Evolutionary conservation across 768 basidiomycete species (phyloP).

Genomic region (Pholiota molesta): DNA sequence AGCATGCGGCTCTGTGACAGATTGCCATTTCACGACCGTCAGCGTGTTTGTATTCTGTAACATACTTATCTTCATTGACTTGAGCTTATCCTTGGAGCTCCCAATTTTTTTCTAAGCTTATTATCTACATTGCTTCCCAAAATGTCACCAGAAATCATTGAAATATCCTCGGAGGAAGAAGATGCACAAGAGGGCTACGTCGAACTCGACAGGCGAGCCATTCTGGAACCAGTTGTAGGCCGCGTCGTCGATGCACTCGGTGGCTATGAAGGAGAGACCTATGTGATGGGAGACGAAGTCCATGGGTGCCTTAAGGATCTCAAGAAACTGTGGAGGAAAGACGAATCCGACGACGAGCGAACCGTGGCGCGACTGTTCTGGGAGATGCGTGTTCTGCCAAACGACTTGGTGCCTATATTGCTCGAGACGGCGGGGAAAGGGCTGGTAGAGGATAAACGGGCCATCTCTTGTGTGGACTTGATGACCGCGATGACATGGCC

Average conservation of each 20-base stretch:
- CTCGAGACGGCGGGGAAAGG: slow-evolving; percentile 80
- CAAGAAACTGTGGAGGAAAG: slow-evolving; percentile 94
- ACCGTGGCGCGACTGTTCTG: slow-evolving; percentile 94
- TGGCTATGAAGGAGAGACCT: slow-evolving; percentile 66
- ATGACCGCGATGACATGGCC: slow-evolving; percentile 99
- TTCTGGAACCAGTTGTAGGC: slow-evolving; percentile 69
- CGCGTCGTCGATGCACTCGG: slow-evolving; percentile 83
- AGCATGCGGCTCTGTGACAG: slow-evolving; percentile 6
- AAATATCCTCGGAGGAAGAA: slow-evolving; percentile 34
- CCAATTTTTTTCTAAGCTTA: background rate
- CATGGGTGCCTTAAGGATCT: slow-evolving; percentile 88
- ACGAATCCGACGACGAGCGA: slow-evolving; percentile 95
- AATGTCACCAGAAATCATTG: slow-evolving; percentile 35
- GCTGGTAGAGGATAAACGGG: slow-evolving; percentile 78
- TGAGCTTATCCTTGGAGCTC: background rate
- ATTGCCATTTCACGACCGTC: background rate
- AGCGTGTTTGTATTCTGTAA: background rate
- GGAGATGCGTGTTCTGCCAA: slow-evolving; percentile 82
- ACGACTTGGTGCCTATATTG: slow-evolving; percentile 88
- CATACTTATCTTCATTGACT: background rate
- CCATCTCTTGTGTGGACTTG: slow-evolving; percentile 83
- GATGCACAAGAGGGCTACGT: slow-evolving; percentile 31
- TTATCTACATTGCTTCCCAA: too few relatives aligned
- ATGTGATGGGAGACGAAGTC: slow-evolving; percentile 83
- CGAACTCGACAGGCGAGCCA: slow-evolving; percentile 45